phyloP scores from a whole-genome alignment of 352 stramenopile genomes.

The Phytophthora ramorum region DNA sequence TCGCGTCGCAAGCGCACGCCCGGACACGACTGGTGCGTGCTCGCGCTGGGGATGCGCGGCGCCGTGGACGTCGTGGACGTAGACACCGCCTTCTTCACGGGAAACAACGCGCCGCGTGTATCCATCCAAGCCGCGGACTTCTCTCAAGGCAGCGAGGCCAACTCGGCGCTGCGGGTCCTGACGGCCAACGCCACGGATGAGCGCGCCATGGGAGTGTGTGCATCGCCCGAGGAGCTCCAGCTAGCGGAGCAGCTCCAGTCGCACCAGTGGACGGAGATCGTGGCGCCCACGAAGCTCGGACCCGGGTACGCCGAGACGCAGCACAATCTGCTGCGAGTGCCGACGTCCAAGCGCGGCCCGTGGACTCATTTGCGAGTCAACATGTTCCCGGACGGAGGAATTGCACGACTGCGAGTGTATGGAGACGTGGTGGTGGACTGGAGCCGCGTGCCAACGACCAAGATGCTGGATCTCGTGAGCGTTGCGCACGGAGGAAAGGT shows the following conservation, averaged over 20 bases:
- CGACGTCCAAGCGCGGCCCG: conserved; percentile 40
- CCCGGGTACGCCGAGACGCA: conserved; percentile 89
- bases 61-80: conserved; percentile 75
- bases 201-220: conserved; percentile 61
- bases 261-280: conserved; percentile 68
- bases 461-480: conserved; percentile 88
- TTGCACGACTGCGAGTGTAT: conserved; percentile 90
- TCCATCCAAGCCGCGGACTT: conserved; percentile 89
- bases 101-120: conserved; percentile 89
- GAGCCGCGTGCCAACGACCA: conserved; percentile 47
- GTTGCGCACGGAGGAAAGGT: conserved; percentile 86
- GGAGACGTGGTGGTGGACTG: conserved; percentile 76
- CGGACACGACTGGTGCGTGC: conserved; percentile 93
- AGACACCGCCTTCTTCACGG: conserved; percentile 96
- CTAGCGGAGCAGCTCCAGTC: conserved; percentile 59
- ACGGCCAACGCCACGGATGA: conserved; percentile 48
- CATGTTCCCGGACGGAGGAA: conserved; percentile 95
- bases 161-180: conserved; percentile 48
- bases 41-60: conserved; percentile 87
- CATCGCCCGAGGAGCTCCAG: conserved; percentile 45
- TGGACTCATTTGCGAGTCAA: conserved; percentile 92
- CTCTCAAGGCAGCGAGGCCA: conserved; percentile 20
- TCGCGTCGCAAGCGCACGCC: conserved; percentile 89
- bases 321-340: conserved; percentile 83
- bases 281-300: conserved; percentile 53